These are phyloP conservation scores for Albifimbria verrucaria DNA, from an alignment of 2,329 filamentous ascomycete genomes.

Conservation along the genomic window DNA sequence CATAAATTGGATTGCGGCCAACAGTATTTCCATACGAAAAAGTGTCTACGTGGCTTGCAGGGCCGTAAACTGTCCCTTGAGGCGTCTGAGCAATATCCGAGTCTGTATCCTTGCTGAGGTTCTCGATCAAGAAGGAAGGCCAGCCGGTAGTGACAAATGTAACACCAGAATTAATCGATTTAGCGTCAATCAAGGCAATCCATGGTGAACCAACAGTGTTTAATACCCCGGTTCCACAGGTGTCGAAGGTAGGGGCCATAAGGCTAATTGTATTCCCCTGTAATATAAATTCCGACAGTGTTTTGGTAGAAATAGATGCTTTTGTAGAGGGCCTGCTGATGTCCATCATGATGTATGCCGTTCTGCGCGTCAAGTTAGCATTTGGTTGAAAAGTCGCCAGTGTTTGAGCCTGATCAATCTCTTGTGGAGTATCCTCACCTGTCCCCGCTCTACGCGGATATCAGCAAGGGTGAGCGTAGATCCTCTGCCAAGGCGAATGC, in stretches of 20 bases:
- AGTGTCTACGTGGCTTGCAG: slow-evolving; percentile 31
- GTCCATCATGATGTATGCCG: slow-evolving; percentile 38
- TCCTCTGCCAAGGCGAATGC: slow-evolving; percentile 36
- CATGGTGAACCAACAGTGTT: slow-evolving; percentile 35
- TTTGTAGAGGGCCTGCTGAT: slow-evolving; percentile 42
- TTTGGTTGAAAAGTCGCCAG: no score
- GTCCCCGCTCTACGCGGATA: slow-evolving; percentile 36
- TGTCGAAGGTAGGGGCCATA: slow-evolving; percentile 36
- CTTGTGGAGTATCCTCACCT: neutral
- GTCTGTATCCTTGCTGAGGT: slow-evolving; percentile 36
- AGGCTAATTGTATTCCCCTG: slow-evolving; percentile 36
- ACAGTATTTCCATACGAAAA: slow-evolving; percentile 41
- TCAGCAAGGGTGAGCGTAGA: slow-evolving; percentile 39
- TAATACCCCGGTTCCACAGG: slow-evolving; percentile 31
- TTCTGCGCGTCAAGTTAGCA: no score
- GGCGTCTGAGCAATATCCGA: slow-evolving; percentile 31
- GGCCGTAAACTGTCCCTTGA: slow-evolving; percentile 25
- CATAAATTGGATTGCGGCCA: slow-evolving; percentile 35
- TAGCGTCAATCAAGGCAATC: slow-evolving; percentile 37
- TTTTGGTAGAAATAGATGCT: slow-evolving; percentile 41
- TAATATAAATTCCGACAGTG: slow-evolving; percentile 28
- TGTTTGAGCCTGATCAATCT: neutral
- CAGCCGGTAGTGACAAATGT: slow-evolving; percentile 32
- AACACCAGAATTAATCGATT: slow-evolving; percentile 37
- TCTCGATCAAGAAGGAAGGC: slow-evolving; percentile 41